Evolutionary conservation across 352 stramenopile genomes (phyloP), one percentile per base, ranked within the genome.

Genomic region (Phytophthora crassamura): DNA sequence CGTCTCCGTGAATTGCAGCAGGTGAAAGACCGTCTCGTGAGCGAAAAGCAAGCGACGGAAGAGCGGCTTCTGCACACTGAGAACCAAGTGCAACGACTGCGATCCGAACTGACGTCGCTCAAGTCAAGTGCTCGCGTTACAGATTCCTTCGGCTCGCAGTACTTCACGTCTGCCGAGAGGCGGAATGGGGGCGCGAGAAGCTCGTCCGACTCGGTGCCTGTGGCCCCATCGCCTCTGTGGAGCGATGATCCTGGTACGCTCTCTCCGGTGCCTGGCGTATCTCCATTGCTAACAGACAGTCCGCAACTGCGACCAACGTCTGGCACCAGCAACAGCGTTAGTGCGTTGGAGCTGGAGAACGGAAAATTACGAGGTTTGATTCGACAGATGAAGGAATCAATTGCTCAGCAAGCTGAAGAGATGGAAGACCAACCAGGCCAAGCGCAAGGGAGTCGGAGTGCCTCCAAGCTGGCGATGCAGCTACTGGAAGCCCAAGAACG

Each of bases 331-430:
- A 64, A 42, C 5, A 57, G 54, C 59, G 15, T 40, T 3, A 63
- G 64, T 8, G 47, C 73, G 7, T 60, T 91, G 22, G 76, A 87
- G 32, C 60, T 70, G 6, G 82, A 93, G 50, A 93, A 90, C 41
- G 53, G 64, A 3, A 87, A 87, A 36, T 58, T 93, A 11, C 80
- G 79, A 61, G 84, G 89, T 33, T 36, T 92, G n/a, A 94, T 94
- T 56, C 80, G 69, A 25, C 75, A 91, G 45, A 94, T 94, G 85
- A 88, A 85, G 45, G 75, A 91, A 20, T 84, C 84, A 5, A 70
- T 92, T 16, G 50, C 60, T 9, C 66, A 91, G 43, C 79, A 91
- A 62, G 78, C 80, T 16, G 39, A 67, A 45, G 55, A 72, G 32
- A 40, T 67, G 50, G 58, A 76, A 28, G 28, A 28, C 18, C 34